Conservation (phyloP, 2,329 filamentous ascomycete genomes). For the Pseudogymnoascus sp. region DNA sequence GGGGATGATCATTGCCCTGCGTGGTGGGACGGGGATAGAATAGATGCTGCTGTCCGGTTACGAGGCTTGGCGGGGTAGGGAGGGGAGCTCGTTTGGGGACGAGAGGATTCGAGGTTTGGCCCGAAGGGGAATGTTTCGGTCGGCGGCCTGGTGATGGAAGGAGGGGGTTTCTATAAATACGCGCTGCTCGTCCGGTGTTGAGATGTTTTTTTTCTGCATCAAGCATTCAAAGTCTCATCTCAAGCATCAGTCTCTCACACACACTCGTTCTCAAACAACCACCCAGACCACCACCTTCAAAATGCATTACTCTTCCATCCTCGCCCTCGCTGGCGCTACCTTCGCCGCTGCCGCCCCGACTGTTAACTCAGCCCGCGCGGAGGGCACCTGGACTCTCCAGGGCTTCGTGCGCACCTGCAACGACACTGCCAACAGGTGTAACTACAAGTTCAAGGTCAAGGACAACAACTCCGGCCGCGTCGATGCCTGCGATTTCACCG, state of each 20-base stretch:
- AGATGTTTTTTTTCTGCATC: neutral
- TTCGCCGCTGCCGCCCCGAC: conserved; percentile 1
- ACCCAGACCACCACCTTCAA: neutral
- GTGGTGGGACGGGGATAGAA: neutral
- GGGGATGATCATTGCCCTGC: neutral
- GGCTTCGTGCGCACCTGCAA: conserved; percentile 12
- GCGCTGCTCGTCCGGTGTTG: neutral
- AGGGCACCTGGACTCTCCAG: conserved; percentile 7
- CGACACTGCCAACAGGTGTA: conserved; percentile 8
- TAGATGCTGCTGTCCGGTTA: neutral
- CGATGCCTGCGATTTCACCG: neutral
- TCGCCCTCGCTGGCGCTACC: neutral
- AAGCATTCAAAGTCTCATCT: neutral
- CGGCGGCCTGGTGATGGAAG: neutral
- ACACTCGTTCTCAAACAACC: neutral
- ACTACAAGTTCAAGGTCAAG: neutral
- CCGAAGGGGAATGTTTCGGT: neutral
- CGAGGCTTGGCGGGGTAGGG: neutral
- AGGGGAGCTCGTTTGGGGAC: neutral
- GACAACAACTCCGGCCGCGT: neutral
- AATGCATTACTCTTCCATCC: conserved; percentile 7
- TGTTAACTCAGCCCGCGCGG: neutral
- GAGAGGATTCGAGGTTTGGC: neutral
- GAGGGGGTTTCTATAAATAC: neutral
- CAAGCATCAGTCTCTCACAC: neutral